Percentiles rank a stretch among this genome's conserved stretches.
Conservation (phyloP, 2,329 filamentous ascomycete species). For the Claviceps humidiphila region DNA sequence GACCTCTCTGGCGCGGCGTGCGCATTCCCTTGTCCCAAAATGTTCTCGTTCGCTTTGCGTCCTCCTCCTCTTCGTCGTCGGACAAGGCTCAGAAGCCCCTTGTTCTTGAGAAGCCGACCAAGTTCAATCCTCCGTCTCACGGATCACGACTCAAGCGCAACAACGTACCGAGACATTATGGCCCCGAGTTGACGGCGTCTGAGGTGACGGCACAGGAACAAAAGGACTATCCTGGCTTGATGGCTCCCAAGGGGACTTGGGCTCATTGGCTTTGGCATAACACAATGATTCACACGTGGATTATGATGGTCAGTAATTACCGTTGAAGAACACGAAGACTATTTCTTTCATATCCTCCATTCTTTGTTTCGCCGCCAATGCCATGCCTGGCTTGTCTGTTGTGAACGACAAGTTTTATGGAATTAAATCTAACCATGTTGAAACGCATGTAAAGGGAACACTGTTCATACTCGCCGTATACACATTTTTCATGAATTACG, state of each 20-base stretch:
- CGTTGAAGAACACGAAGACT: no score
- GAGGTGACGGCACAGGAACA: conserved; percentile 53
- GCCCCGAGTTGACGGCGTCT: conserved; percentile 52
- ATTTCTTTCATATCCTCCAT: background rate
- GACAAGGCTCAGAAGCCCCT: conserved; percentile 35
- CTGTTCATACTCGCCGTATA: conserved; percentile 55
- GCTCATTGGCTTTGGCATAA: conserved; percentile 76
- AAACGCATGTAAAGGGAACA: conserved; percentile 36
- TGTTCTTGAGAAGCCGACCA: conserved; percentile 73
- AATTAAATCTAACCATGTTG: background rate
- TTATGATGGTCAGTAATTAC: conserved; percentile 56
- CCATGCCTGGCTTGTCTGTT: no score
- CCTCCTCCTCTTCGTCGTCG: conserved; percentile 8
- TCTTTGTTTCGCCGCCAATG: background rate
- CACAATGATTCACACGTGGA: conserved; percentile 61
- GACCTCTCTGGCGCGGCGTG: conserved; percentile 39
- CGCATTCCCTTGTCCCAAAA: conserved; percentile 22
- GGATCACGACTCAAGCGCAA: conserved; percentile 50
- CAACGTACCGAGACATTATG: conserved; percentile 54
- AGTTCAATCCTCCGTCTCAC: conserved; percentile 88
- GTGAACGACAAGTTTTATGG: no score
- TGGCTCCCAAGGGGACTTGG: conserved; percentile 71
- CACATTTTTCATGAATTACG: conserved; percentile 69
- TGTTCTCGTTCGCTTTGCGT: conserved; percentile 23
- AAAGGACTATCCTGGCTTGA: conserved; percentile 76